Conservation (phyloP, 768 basidiomycete species). For the Russula lepida region DNA sequence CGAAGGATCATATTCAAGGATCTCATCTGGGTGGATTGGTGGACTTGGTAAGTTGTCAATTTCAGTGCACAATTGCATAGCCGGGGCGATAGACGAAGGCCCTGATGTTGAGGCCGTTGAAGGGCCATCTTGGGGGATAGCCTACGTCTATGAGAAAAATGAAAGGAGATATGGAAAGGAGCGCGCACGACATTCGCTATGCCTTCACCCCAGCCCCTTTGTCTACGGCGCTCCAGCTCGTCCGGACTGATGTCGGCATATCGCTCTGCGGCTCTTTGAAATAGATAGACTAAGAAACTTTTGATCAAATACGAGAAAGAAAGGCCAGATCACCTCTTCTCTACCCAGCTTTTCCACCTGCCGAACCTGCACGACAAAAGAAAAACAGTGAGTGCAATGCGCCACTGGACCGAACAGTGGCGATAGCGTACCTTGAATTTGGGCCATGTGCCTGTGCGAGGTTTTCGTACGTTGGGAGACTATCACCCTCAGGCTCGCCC, state of each 20-base stretch:
- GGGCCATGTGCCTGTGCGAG: conserved; percentile 69
- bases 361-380: conserved; percentile 51
- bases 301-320: neutral
- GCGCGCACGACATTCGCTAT: conserved; percentile 21
- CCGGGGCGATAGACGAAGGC: conserved; percentile 6
- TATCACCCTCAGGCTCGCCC: conserved; percentile 51
- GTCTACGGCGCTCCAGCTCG: conserved; percentile 46
- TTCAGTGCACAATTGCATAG: conserved; percentile 24
- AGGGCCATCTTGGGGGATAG: conserved; percentile 4
- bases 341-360: conserved; percentile 81
- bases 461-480: conserved; percentile 72
- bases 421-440: conserved; percentile 57
- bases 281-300: neutral
- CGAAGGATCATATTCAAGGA: conserved; percentile 8
- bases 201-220: conserved; percentile 63
- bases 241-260: conserved; percentile 58
- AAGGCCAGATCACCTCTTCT: conserved; percentile 66
- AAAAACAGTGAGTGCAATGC: neutral
- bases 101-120: conserved; percentile 3
- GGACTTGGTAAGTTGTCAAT: conserved; percentile 17
- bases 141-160: neutral
- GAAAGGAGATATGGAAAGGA: neutral
- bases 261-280: conserved; percentile 69
- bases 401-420: neutral
- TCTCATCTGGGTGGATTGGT: conserved; percentile 18